Evolutionary conservation across 192 early-diverging fungal species (phyloP), one percentile per base, ranked within the genome.

Genomic region (Coemansia sp.): DNA sequence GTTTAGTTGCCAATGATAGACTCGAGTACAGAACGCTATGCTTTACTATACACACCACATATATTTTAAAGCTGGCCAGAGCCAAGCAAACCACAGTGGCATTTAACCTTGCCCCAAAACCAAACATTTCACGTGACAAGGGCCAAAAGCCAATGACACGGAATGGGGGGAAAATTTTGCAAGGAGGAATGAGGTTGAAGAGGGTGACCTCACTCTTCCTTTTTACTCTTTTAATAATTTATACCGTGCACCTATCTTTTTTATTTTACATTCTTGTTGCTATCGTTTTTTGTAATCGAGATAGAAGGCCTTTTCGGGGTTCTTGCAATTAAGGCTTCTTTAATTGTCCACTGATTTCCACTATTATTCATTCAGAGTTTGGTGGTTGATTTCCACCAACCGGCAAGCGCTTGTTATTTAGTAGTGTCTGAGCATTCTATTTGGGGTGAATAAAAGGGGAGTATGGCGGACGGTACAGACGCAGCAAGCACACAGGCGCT

Each of bases 401-500:
- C 27, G 27, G 6, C 27, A 29, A 35, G 6, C 32, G 32, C 32
- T 35, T 35, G 32, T 45, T 45, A n/a, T 45, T 45, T n/a, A 19
- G 15, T 49, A 49, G 7, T 19, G 48, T 19, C 2, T 45, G 41
- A 0, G 41, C 41, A 45, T 45, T 45, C 14, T 14, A 45, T 35
- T 35, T 35, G 32, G 32, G 21, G 37, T 38, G 37, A 38, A 38
- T 38, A 38, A 38, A 38, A 15, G 3, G 11, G 48, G 19, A 49
- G 17, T 27, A 74, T 74, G 72, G 49, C 72, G 12, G 56, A 67
- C 37, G 23, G 51, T 2, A 47, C 65, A 11, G 22, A 19, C 4
- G 51, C 43, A 57, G 57, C 41, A 57, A 29, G 53, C 25, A 59
- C 64, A 2, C 54, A 58, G n/a, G 54, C 68, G 5, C 55, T 70